Conservation (phyloP, 1,284 basidiomycete species). For the Papiliotrema terrestris region DNA sequence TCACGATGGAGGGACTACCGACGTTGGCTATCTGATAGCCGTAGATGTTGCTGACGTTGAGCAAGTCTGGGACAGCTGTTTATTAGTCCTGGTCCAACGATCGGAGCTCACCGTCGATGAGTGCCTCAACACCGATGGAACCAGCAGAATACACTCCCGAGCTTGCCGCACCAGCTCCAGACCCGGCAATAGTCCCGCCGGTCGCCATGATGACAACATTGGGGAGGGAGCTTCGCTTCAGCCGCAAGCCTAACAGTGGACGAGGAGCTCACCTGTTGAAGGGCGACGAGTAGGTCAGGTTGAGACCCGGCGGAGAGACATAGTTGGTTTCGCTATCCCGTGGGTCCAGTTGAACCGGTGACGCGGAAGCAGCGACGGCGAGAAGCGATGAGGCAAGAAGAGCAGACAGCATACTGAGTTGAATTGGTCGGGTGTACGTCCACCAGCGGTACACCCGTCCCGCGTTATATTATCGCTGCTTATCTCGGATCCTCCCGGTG, state of each 20-base stretch:
- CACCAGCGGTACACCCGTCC: no score
- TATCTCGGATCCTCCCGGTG: no score
- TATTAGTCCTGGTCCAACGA: neutral
- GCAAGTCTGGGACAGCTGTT: constrained; percentile 27
- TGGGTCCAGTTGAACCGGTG: neutral
- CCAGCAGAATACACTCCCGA: constrained; percentile 18
- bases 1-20: constrained; percentile 10
- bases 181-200: constrained; percentile 32
- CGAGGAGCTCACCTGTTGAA: constrained; percentile 11
- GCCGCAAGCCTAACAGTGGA: neutral
- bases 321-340: constrained; percentile 1
- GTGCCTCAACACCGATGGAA: constrained; percentile 21
- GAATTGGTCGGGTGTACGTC: no score
- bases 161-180: constrained; percentile 11
- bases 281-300: constrained; percentile 21
- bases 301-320: constrained; percentile 10
- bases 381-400: neutral
- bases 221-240: constrained; percentile 15
- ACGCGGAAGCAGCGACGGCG: neutral
- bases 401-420: no score
- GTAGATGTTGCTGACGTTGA: constrained; percentile 28
- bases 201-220: constrained; percentile 26
- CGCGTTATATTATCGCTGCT: no score
- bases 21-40: constrained; percentile 30
- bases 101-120: constrained; percentile 12